Evolutionary conservation across 2,329 filamentous ascomycete species (phyloP).

Genomic region (Colletotrichum sidae): DNA sequence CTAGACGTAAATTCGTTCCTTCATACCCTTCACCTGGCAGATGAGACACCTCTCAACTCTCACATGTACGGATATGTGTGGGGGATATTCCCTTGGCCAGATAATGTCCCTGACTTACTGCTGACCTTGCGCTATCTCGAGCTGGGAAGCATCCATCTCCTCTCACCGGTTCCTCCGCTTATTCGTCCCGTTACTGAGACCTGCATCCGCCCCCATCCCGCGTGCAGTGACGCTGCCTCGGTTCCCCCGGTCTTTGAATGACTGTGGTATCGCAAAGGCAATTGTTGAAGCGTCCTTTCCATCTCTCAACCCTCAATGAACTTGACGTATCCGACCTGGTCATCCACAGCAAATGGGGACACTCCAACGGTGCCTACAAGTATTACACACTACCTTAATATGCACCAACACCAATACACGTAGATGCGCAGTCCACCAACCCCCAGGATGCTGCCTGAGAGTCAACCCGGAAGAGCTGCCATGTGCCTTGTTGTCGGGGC

Average conservation of each 20-base stretch:
- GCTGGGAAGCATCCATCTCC: too few relatives aligned
- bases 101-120: constrained; percentile 11
- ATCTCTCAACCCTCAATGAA: too few relatives aligned
- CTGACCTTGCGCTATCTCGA: neutral
- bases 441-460: constrained; percentile 31
- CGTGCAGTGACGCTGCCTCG: constrained; percentile 1
- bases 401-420: constrained; percentile 1
- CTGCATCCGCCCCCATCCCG: neutral
- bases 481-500: constrained; percentile 32
- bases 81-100: too few relatives aligned
- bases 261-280: too few relatives aligned
- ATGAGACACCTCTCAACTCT: too few relatives aligned
- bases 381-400: constrained; percentile 16
- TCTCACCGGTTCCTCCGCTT: constrained; percentile 9
- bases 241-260: neutral
- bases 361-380: constrained; percentile 11
- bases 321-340: too few relatives aligned
- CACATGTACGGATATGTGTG: too few relatives aligned
- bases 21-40: too few relatives aligned
- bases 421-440: constrained; percentile 8
- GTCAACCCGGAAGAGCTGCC: constrained; percentile 21
- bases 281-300: too few relatives aligned
- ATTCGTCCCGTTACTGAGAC: neutral
- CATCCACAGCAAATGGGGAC: neutral
- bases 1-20: too few relatives aligned